Percentiles rank a stretch among this genome's conserved stretches.
phyloP scores from a whole-genome alignment of 2,329 filamentous ascomycete genomes.

The Pestalotiopsis fici region DNA sequence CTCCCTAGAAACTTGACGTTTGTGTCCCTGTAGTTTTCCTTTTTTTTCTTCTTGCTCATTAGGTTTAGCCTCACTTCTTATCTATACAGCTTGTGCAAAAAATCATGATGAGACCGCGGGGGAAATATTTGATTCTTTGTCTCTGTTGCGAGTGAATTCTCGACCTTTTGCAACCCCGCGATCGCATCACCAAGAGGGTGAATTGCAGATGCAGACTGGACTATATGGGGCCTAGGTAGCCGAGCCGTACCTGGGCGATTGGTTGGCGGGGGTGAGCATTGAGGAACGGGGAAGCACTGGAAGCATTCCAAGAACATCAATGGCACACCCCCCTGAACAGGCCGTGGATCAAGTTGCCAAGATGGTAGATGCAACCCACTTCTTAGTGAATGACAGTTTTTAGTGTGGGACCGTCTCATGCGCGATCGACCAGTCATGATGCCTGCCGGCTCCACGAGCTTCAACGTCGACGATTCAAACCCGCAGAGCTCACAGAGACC shows the following conservation, averaged over 20 bases:
- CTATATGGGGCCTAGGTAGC: background rate
- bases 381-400: background rate
- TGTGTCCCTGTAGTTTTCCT: background rate
- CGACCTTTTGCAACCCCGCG: background rate
- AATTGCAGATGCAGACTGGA: background rate
- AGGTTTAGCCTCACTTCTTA: background rate
- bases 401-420: conserved; percentile 1
- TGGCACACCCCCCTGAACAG: background rate
- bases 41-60: too few relatives aligned
- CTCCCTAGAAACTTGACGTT: too few relatives aligned
- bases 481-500: background rate
- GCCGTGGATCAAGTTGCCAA: background rate
- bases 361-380: background rate
- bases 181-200: background rate
- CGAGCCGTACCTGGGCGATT: background rate
- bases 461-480: background rate
- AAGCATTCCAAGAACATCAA: background rate
- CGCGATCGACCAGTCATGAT: conserved; percentile 6
- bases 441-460: conserved; percentile 6
- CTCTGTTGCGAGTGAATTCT: background rate
- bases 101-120: background rate
- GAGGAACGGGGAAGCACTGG: background rate
- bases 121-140: background rate
- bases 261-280: background rate
- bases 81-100: background rate